Evolutionary conservation across 1,284 basidiomycete species (phyloP).

Genomic region (Schizophyllum commune): DNA sequence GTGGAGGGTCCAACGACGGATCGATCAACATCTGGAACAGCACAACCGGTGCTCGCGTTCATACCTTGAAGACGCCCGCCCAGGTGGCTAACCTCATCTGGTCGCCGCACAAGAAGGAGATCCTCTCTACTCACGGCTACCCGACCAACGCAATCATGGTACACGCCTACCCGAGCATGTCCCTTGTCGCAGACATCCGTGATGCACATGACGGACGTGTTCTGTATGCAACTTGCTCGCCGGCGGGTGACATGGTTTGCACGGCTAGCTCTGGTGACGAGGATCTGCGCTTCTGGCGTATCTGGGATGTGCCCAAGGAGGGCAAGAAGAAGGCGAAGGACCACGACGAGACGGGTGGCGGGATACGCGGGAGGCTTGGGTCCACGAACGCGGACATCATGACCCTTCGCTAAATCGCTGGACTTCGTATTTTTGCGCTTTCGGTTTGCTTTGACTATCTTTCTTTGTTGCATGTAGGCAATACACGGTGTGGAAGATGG

Average conservation of each 20-base stretch:
- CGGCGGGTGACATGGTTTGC: constrained; percentile 83
- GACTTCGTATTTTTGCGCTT: background rate
- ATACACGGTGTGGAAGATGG: background rate
- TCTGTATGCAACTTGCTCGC: constrained; percentile 77
- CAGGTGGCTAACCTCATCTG: constrained; percentile 93
- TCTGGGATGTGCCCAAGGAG: constrained; percentile 52
- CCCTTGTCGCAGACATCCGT: constrained; percentile 79
- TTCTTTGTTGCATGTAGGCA: background rate
- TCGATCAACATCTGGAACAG: constrained; percentile 93
- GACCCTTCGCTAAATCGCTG: background rate
- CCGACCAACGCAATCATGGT: constrained; percentile 69
- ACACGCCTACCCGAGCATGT: constrained; percentile 63
- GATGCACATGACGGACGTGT: constrained; percentile 91
- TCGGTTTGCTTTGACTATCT: background rate
- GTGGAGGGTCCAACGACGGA: constrained; percentile 92
- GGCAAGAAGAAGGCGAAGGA: constrained; percentile 41
- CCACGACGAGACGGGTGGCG: constrained; percentile 29
- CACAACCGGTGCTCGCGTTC: constrained; percentile 82
- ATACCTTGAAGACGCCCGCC: constrained; percentile 76
- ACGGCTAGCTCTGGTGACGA: constrained; percentile 85
- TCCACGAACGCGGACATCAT: constrained; percentile 1
- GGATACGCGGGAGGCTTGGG: constrained; percentile 4
- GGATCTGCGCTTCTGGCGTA: constrained; percentile 88
- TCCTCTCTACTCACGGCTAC: constrained; percentile 91
- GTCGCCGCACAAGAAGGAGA: constrained; percentile 84